phyloP scores from a whole-genome alignment of 2,329 filamentous ascomycete species.

The Phialocephala subalpina region DNA sequence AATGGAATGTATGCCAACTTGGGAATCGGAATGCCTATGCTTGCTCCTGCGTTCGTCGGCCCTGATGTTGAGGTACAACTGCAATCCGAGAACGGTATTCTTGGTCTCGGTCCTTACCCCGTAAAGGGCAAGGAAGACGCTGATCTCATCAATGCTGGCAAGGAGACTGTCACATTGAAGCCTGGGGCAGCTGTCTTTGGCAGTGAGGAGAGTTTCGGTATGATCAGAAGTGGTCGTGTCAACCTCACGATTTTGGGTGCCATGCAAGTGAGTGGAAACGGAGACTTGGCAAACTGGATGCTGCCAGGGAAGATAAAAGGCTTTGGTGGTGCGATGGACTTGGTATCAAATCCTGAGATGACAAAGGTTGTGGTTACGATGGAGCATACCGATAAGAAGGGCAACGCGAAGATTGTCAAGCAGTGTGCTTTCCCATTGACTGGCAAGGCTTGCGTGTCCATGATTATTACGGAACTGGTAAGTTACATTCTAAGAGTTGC shows the following conservation, averaged over 20 bases:
- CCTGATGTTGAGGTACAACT: constrained; percentile 81
- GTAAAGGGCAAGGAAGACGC: constrained; percentile 80
- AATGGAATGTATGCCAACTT: constrained; percentile 96
- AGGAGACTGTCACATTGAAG: constrained; percentile 88
- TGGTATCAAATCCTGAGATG: constrained; percentile 83
- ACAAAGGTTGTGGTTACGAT: constrained; percentile 97
- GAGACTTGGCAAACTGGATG: constrained; percentile 91
- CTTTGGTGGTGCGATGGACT: constrained; percentile 92
- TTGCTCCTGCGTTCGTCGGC: constrained; percentile 84
- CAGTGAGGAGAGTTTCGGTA: constrained; percentile 89
- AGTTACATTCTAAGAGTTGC: constrained; percentile 41
- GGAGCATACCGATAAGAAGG: constrained; percentile 97
- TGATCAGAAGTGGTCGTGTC: constrained; percentile 89
- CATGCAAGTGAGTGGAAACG: constrained; percentile 74
- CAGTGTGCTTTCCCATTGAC: constrained; percentile 96
- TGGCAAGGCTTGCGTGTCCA: constrained; percentile 83
- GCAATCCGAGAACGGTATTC: constrained; percentile 83
- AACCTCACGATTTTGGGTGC: constrained; percentile 88
- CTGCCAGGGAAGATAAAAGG: constrained; percentile 87
- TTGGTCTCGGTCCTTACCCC: constrained; percentile 78
- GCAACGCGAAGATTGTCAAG: constrained; percentile 91
- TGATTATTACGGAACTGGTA: constrained; percentile 89
- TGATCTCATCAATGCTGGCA: constrained; percentile 91
- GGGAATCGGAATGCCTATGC: constrained; percentile 93
- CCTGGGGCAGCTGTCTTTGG: constrained; percentile 84